phyloP scores from a whole-genome alignment of 2,329 filamentous ascomycete genomes.

The Geosmithia morbida region DNA sequence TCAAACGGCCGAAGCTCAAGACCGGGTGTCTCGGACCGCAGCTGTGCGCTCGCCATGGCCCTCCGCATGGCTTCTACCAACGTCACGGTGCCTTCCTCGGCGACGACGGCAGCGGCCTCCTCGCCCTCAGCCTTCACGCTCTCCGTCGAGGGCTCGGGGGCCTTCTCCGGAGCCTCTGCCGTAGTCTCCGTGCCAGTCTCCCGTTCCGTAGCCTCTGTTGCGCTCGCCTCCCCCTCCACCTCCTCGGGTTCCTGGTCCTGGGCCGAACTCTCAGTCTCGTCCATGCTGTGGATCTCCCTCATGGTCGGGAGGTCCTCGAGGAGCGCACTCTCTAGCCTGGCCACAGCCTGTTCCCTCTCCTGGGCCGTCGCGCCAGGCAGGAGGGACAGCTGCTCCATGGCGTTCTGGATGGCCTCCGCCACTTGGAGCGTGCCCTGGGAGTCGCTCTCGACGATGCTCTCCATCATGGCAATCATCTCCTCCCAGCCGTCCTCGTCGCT shows the following conservation, averaged over 20 bases:
- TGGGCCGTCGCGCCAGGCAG: slow-evolving; percentile 27
- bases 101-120: neutral
- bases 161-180: neutral
- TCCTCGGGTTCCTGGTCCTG: neutral
- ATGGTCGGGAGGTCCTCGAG: neutral
- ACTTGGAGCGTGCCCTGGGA: slow-evolving; percentile 35
- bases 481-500: slow-evolving; percentile 25
- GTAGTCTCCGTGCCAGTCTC: too few species aligned
- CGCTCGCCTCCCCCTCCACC: neutral
- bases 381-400: slow-evolving; percentile 38
- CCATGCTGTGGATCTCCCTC: slow-evolving; percentile 8
- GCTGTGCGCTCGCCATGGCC: neutral
- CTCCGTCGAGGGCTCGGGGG: neutral
- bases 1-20: slow-evolving; percentile 32
- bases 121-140: neutral
- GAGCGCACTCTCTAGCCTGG: neutral
- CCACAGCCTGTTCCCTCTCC: slow-evolving; percentile 26
- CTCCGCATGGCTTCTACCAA: neutral
- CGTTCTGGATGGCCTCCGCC: slow-evolving; percentile 38
- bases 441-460: slow-evolving; percentile 43
- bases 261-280: neutral
- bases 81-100: neutral
- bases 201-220: neutral
- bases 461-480: slow-evolving; percentile 38
- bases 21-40: neutral